These are phyloP conservation scores for Verticillium nubilum DNA, from an alignment of 2,329 filamentous ascomycete species.

Conservation along the genomic window DNA sequence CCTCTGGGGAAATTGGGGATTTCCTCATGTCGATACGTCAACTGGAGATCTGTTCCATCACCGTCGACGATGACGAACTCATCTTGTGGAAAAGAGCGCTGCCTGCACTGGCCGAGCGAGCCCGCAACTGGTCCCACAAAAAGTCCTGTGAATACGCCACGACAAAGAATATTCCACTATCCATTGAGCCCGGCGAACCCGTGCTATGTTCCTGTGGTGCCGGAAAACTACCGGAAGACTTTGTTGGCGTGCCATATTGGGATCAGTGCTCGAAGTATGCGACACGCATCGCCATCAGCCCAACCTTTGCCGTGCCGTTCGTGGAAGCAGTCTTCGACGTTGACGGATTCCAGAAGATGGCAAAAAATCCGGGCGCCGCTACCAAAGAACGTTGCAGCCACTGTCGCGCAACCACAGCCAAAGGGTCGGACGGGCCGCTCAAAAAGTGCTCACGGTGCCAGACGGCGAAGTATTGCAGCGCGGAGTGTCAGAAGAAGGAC, in stretches of 20 bases:
- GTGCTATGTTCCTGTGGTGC: constrained; percentile 41
- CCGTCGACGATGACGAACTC: constrained; percentile 51
- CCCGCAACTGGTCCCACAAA: constrained; percentile 40
- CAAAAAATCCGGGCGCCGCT: constrained; percentile 2
- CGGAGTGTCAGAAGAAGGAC: constrained; percentile 46
- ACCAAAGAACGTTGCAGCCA: constrained; percentile 23
- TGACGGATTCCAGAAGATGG: neutral
- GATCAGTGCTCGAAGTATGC: constrained; percentile 33
- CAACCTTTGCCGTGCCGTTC: constrained; percentile 38
- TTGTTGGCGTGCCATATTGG: constrained; percentile 35
- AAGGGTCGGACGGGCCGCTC: constrained; percentile 22
- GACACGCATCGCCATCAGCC: constrained; percentile 54
- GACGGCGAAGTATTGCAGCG: constrained; percentile 42
- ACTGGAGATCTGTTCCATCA: constrained; percentile 29
- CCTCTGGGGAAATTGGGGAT: constrained; percentile 22
- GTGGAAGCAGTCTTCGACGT: constrained; percentile 33
- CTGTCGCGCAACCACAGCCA: constrained; percentile 27
- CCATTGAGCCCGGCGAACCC: constrained; percentile 24
- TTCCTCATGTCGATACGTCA: constrained; percentile 32
- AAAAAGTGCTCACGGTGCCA: constrained; percentile 40
- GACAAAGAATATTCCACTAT: constrained; percentile 30
- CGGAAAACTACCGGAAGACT: constrained; percentile 34
- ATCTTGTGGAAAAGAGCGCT: constrained; percentile 41
- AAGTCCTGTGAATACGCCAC: constrained; percentile 36
- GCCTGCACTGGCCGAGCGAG: constrained; percentile 39